Conservation (phyloP, 805 yeast genomes). For the Barnettozyma sucrosica region DNA sequence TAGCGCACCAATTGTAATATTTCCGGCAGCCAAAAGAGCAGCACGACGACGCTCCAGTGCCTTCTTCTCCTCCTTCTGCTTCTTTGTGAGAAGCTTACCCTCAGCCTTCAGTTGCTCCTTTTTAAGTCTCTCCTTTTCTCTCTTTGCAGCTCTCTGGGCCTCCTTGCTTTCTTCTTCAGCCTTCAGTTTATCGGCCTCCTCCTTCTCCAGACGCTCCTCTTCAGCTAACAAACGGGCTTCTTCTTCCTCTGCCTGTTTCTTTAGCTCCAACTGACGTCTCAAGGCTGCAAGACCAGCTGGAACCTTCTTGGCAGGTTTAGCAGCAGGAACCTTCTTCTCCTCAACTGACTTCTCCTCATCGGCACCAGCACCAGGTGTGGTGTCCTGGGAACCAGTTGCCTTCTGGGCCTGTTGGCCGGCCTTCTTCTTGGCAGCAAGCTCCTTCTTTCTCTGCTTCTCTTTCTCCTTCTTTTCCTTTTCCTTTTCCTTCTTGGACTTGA, state of each 20-base stretch:
- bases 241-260: constrained; percentile 85
- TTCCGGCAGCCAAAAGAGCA: constrained; percentile 69
- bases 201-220: constrained; percentile 47
- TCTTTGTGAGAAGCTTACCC: constrained; percentile 89
- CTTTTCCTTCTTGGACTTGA: constrained; percentile 89
- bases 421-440: constrained; percentile 81
- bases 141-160: constrained; percentile 57
- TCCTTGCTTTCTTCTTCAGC: constrained; percentile 44
- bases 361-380: constrained; percentile 5
- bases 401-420: constrained; percentile 36
- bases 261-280: constrained; percentile 81
- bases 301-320: constrained; percentile 57
- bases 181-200: constrained; percentile 45
- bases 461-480: constrained; percentile 93
- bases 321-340: constrained; percentile 32
- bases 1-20: constrained; percentile 71
- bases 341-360: constrained; percentile 17
- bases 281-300: constrained; percentile 91
- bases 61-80: constrained; percentile 90
- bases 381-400: constrained; percentile 3
- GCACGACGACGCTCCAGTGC: constrained; percentile 84
- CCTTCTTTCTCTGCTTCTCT: constrained; percentile 87
- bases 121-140: constrained; percentile 81
- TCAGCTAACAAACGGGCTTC: constrained; percentile 68
- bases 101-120: constrained; percentile 92